These are phyloP conservation scores for Stenogyne calaminthoides DNA, from an alignment of 305 asterid species.

Conservation along the genomic window DNA sequence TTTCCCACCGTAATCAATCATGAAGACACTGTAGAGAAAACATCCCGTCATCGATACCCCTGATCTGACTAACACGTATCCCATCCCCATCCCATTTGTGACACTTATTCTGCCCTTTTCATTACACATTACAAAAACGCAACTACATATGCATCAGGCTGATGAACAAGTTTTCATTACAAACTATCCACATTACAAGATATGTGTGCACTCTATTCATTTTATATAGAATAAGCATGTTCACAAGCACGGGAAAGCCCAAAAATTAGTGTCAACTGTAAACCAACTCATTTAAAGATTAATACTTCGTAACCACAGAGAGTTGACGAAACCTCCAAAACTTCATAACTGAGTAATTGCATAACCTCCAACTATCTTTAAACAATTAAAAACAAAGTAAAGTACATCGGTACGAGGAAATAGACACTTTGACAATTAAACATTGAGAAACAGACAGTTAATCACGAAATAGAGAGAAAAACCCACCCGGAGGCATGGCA, in stretches of 20 bases:
- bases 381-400: slow-evolving; percentile 6
- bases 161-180: slow-evolving; percentile 12
- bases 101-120: slow-evolving; percentile 39
- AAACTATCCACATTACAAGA: slow-evolving; percentile 15
- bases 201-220: slow-evolving; percentile 11
- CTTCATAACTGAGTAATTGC: slow-evolving; percentile 10
- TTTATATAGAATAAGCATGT: not conserved
- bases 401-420: slow-evolving; percentile 22
- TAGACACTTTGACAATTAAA: slow-evolving; percentile 12
- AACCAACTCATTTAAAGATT: slow-evolving; percentile 1
- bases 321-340: slow-evolving; percentile 18
- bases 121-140: slow-evolving; percentile 33
- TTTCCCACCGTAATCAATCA: slow-evolving; percentile 87
- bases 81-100: slow-evolving; percentile 51
- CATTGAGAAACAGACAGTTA: slow-evolving; percentile 1
- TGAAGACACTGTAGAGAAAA: slow-evolving; percentile 92
- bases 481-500: slow-evolving; percentile 94
- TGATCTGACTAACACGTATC: slow-evolving; percentile 67
- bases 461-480: slow-evolving; percentile 26
- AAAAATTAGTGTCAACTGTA: slow-evolving; percentile 26
- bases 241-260: not conserved
- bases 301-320: not conserved
- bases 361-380: slow-evolving; percentile 10
- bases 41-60: slow-evolving; percentile 98
- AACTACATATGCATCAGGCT: slow-evolving; percentile 21